phyloP scores from a whole-genome alignment of 495 filamentous ascomycete species.

The Penicillium canariense region DNA sequence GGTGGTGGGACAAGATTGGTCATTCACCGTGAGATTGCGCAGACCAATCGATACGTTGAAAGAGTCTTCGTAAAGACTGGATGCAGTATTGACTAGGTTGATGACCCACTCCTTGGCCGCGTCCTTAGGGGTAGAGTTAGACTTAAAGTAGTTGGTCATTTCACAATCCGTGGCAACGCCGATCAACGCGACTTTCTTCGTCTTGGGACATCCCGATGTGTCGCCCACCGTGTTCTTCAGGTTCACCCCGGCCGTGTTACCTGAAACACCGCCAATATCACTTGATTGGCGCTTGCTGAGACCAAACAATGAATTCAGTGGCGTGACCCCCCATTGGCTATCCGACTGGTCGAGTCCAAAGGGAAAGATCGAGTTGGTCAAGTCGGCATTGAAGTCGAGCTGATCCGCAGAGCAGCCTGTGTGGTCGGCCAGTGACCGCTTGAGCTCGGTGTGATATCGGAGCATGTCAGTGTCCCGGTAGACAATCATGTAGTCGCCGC shows the following conservation, averaged over 20 bases:
- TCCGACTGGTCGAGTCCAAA: conserved; percentile 38
- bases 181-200: conserved; percentile 84
- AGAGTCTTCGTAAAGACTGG: conserved; percentile 77
- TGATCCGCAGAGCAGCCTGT: conserved; percentile 61
- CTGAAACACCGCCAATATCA: conserved; percentile 53
- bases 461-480: conserved; percentile 87
- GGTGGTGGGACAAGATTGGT: conserved; percentile 63
- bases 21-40: conserved; percentile 75
- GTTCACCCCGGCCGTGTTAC: conserved; percentile 83
- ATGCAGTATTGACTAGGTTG: conserved; percentile 80
- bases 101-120: conserved; percentile 71
- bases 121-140: conserved; percentile 40
- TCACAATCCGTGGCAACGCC: conserved; percentile 92
- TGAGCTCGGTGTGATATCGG: conserved; percentile 50
- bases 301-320: conserved; percentile 56
- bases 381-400: conserved; percentile 67
- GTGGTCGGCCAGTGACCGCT: conserved; percentile 40
- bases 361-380: conserved; percentile 62
- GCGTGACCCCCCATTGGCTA: conserved; percentile 50
- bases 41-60: conserved; percentile 95
- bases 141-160: conserved; percentile 69
- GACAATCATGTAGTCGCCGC: conserved; percentile 81
- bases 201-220: conserved; percentile 77
- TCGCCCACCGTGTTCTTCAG: conserved; percentile 76
- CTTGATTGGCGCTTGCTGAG: conserved; percentile 51